A percentile compares a stretch with the other conserved stretches of the same genome.
These are phyloP conservation scores for Pilobolus umbonatus DNA, from an alignment of 192 early-diverging fungal species.

Conservation along the genomic window DNA sequence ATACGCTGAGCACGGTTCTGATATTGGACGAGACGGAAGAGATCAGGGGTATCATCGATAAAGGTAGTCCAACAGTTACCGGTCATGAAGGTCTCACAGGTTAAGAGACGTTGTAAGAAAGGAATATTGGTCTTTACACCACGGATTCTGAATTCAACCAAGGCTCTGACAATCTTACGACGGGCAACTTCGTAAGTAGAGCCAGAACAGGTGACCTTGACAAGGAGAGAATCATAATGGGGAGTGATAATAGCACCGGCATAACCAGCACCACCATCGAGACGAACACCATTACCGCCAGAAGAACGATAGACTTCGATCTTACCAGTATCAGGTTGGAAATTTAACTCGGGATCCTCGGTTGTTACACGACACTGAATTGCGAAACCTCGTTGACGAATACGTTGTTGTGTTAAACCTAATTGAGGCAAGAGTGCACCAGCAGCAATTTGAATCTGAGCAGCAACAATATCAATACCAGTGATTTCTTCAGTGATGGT, in stretches of 20 bases:
- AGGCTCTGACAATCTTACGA: constrained; percentile 79
- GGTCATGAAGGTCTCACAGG: constrained; percentile 71
- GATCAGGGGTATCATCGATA: constrained; percentile 93
- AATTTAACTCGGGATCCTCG: constrained; percentile 88
- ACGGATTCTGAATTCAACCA: constrained; percentile 93
- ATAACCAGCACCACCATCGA: constrained; percentile 87
- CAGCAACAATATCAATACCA: constrained; percentile 88
- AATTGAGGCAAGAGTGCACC: constrained; percentile 77
- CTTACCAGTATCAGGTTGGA: constrained; percentile 94
- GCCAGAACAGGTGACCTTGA: constrained; percentile 86
- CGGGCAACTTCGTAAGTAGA: constrained; percentile 87
- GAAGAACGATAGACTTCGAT: constrained; percentile 93
- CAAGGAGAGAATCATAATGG: constrained; percentile 92
- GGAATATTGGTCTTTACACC: constrained; percentile 97
- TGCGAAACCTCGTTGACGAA: constrained; percentile 77
- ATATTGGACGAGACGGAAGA: constrained; percentile 75
- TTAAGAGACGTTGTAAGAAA: constrained; percentile 86
- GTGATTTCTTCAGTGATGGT: constrained; percentile 97
- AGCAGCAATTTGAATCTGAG: constrained; percentile 93
- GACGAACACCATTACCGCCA: constrained; percentile 81
- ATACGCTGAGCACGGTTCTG: constrained; percentile 86
- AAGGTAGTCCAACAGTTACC: constrained; percentile 96
- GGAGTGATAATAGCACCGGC: constrained; percentile 91
- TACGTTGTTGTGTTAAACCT: constrained; percentile 75
- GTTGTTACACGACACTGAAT: constrained; percentile 98